Conservation (phyloP, 148 eudicot genomes). For the Rhododendron kiyosumense region DNA sequence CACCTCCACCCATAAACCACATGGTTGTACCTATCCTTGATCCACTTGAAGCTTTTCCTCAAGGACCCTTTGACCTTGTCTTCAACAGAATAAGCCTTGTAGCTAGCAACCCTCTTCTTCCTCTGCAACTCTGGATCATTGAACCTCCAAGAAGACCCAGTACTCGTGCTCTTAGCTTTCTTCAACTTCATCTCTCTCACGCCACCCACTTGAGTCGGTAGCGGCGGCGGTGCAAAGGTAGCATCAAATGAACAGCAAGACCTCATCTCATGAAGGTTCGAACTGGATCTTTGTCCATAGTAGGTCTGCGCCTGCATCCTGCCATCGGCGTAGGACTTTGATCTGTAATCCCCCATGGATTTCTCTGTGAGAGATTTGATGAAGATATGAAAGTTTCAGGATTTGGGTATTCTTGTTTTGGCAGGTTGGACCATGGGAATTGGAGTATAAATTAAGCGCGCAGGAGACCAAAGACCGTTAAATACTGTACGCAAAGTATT, state of each 20-base stretch:
- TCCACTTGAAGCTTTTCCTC: slow-evolving; percentile 64
- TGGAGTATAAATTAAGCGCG: not conserved
- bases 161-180: slow-evolving; percentile 29
- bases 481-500: not conserved
- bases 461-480: not conserved
- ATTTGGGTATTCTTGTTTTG: not conserved
- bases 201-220: slow-evolving; percentile 3
- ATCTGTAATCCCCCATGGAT: slow-evolving; percentile 45
- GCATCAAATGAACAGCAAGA: slow-evolving; percentile 33
- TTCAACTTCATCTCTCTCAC: slow-evolving; percentile 34
- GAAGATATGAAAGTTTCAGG: not conserved
- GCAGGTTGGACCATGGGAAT: not conserved
- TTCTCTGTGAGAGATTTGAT: not conserved
- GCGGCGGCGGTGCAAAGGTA: slow-evolving; percentile 1
- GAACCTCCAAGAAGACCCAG: slow-evolving; percentile 40
- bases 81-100: slow-evolving; percentile 64
- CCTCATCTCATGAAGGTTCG: slow-evolving; percentile 28
- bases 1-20: slow-evolving; percentile 48
- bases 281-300: slow-evolving; percentile 15
- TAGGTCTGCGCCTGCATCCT: slow-evolving; percentile 49
- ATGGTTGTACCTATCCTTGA: slow-evolving; percentile 41
- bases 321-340: slow-evolving; percentile 25
- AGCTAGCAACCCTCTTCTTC: slow-evolving; percentile 79
- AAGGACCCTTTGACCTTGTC: slow-evolving; percentile 79
- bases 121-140: slow-evolving; percentile 77